These are phyloP conservation scores for Aspergillus sp. DNA, from an alignment of 2,329 filamentous ascomycete genomes.

Conservation along the genomic window DNA sequence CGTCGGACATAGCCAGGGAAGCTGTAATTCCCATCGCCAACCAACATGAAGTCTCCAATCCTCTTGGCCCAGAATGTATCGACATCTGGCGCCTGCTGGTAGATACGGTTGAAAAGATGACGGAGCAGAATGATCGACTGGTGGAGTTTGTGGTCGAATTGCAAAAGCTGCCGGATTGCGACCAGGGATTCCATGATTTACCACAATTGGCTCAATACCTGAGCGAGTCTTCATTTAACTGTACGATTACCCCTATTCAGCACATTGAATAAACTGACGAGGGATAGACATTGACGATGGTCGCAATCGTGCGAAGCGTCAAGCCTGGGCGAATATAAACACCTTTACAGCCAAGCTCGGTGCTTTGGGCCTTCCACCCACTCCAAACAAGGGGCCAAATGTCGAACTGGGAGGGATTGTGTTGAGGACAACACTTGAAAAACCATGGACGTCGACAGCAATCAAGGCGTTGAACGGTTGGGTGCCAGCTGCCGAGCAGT, in stretches of 20 bases:
- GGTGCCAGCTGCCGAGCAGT: constrained; percentile 3
- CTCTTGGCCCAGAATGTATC: neutral
- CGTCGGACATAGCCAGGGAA: neutral
- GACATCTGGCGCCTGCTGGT: neutral
- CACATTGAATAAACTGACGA: neutral
- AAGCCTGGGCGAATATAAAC: neutral
- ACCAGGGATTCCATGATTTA: neutral
- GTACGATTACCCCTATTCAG: neutral
- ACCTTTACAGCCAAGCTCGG: neutral
- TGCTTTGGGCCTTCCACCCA: neutral
- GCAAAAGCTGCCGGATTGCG: neutral
- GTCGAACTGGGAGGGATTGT: neutral
- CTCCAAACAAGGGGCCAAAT: neutral
- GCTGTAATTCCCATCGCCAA: neutral
- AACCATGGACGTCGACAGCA: neutral
- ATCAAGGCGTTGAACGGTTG: constrained; percentile 2
- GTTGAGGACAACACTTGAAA: constrained; percentile 1
- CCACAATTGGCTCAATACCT: neutral
- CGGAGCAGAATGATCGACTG: neutral
- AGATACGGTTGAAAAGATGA: neutral
- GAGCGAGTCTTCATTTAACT: neutral
- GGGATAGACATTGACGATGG: neutral
- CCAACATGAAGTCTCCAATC: neutral
- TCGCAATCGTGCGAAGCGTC: neutral
- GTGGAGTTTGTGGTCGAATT: neutral